Evolutionary conservation across 805 yeast species (phyloP), one percentile per base, ranked within the genome.

Genomic region (Myxozyma geophila): DNA sequence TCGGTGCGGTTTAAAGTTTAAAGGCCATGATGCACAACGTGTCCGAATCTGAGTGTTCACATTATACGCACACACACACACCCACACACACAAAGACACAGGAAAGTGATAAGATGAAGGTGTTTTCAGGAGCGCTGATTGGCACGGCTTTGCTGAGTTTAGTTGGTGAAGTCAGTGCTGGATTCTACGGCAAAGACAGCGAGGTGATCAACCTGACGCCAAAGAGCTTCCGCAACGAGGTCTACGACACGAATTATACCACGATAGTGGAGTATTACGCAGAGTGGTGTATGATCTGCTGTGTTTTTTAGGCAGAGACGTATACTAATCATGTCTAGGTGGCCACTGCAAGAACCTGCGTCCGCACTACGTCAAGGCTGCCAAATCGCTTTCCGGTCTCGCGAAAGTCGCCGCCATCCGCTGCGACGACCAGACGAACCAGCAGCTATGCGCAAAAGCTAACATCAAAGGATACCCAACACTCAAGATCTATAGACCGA

Each of bases 211-310:
- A 87, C 70, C 76, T 88, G 47, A 80, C 82, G 23, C 77, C 86
- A 15, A 41, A 58, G 1, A 86, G 79, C 58, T 92, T 92, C 72
- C 85, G 87, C 65, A 82, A 83, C 60, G 88, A 87, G 54, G 85
- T 92, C 2, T 80, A 85, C 49, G 75, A 80, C 23, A 81, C 96
- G 1, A 91, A 91, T 73, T 88, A 90, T 71, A 88, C 96, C 1
- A 77, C 96, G 1, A 70, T 92, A 62, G 96, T 93, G 61, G 89
- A 90, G 80, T 93, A 92, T 79, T 92, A 90, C 74, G 98, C 98
- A 54, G 96, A 98, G 75, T 93, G 98, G 98, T 66, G 69, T 65
- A 63, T 10, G 67, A 10, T 15, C 19, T 13, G 12, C 28, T 17
- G 13, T 33, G 7, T 12, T 6, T 15, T 49, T 0, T 2, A 5